Evolutionary conservation across 768 basidiomycete genomes (phyloP).

Genomic region (Mycena rebaudengoi): DNA sequence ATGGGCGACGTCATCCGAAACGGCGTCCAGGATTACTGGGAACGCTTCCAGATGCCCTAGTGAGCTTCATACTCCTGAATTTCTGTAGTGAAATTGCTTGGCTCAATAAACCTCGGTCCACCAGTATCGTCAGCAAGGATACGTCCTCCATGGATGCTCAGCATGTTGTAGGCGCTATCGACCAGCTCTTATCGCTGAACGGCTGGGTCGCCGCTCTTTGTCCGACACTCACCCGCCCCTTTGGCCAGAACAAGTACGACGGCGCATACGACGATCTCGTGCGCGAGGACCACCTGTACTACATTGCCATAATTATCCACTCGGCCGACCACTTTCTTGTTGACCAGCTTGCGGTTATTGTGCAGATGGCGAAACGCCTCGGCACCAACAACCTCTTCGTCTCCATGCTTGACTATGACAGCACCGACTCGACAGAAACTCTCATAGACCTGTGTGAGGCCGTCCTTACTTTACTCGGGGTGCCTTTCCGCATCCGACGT

Average conservation of each 20-base stretch:
- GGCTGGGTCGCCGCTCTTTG: conserved; percentile 98
- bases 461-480: conserved; percentile 90
- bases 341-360: conserved; percentile 97
- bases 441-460: conserved; percentile 95
- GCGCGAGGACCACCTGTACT: conserved; percentile 86
- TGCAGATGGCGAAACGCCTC: conserved; percentile 91
- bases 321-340: conserved; percentile 99
- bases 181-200: conserved; percentile 93
- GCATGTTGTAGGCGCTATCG: conserved; percentile 87
- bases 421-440: conserved; percentile 93
- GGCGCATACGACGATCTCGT: conserved; percentile 91
- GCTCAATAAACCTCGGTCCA: no score
- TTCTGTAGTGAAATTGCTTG: neutral
- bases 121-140: conserved; percentile 80
- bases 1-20: conserved; percentile 77
- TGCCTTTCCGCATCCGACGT: conserved; percentile 92
- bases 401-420: conserved; percentile 97
- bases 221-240: conserved; percentile 92
- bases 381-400: conserved; percentile 94
- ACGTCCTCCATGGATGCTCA: conserved; percentile 92
- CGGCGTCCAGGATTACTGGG: conserved; percentile 91
- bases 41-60: conserved; percentile 92
- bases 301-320: conserved; percentile 93
- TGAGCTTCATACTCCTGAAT: conserved; percentile 48
- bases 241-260: conserved; percentile 88